Conservation (phyloP, 805 yeast species). For the Torulaspora maleeae region DNA sequence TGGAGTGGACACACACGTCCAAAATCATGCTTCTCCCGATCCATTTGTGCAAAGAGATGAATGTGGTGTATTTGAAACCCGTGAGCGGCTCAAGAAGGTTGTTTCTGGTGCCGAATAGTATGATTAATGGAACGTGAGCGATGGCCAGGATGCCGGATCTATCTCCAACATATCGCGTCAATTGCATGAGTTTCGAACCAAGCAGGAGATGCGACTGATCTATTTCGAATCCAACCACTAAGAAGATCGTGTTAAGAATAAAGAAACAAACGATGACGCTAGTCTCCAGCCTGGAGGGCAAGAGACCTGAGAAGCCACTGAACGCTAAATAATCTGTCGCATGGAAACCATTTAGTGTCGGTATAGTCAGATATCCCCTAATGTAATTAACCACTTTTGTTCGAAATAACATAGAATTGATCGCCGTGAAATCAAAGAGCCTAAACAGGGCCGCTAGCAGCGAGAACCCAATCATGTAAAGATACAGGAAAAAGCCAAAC, state of each 20-base stretch:
- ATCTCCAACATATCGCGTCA: conserved; percentile 39
- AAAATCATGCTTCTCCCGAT: conserved; percentile 39
- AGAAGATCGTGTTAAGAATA: conserved; percentile 14
- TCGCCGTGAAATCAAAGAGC: conserved; percentile 12
- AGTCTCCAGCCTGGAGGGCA: conserved; percentile 26
- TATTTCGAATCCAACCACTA: conserved; percentile 13
- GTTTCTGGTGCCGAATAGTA: conserved; percentile 68
- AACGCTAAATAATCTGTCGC: conserved; percentile 16
- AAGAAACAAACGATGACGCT: conserved; percentile 17
- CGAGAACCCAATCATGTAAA: conserved; percentile 11
- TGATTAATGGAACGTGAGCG: conserved; percentile 48
- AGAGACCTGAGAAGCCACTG: conserved; percentile 12
- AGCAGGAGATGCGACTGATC: conserved; percentile 19
- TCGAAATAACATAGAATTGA: conserved; percentile 11
- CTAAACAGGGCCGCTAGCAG: conserved; percentile 9
- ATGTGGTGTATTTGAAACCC: conserved; percentile 59
- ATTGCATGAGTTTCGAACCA: conserved; percentile 13
- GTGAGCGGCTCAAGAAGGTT: conserved; percentile 58
- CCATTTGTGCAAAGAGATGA: conserved; percentile 65
- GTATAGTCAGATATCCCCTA: conserved; percentile 19
- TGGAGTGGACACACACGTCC: conserved; percentile 39
- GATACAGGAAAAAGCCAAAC: conserved; percentile 13
- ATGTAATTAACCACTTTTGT: conserved; percentile 10
- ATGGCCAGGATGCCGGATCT: conserved; percentile 45
- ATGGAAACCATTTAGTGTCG: conserved; percentile 19